Evolutionary conservation across 176 grass and related monocot species (phyloP), one percentile per base, ranked within the genome.

Genomic region (Echinochloa phyllopogon): DNA sequence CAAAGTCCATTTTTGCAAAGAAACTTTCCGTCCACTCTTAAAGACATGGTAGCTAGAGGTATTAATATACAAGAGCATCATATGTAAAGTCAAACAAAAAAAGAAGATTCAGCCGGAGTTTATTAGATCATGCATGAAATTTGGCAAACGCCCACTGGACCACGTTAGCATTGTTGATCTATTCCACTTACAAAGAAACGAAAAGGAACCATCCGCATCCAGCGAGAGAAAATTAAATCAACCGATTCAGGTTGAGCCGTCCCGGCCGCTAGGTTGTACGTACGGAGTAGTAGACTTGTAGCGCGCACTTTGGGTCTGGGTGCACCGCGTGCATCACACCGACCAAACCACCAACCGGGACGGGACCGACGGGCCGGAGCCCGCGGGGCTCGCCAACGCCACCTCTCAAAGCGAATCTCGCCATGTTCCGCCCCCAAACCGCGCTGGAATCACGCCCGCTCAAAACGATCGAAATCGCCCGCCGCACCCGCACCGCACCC

Each of bases 181-280:
- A 7, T 81, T 81, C 63, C 33, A 41, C 77, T 39, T 13, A 8
- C 12, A 13, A 8, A 55, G 15, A 21, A 0, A 20, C 1, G 38
- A 48, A 4, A 7, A 20, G 38, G 8, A 18, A 14, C 14, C 62
- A 69, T 37, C 61, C 15, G 47, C 47, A 5, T 20, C 23, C 49
- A 59, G 16, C 14, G 17, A 42, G 40, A 12, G 1, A 29, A 33
- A 65, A 11, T 29, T 51, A 41, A 8, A n/a, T 60, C 77, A 81
- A 69, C 64, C 48, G 64, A 69, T 11, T 10, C 33, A 42, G 45
- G 78, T 81, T 81, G 78, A 53, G 78, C 64, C 78, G 48, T 80
- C 62, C 7, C 33, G 3, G 51, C 12, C 3, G 23, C 23, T n/a
- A n/a, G n/a, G n/a, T n/a, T n/a, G n/a, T n/a, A n/a, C n/a, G n/a